Percentiles rank a stretch among this genome's conserved stretches.
phyloP scores from a whole-genome alignment of 2,329 filamentous ascomycete species.

The Colletotrichum tamarilloi region DNA sequence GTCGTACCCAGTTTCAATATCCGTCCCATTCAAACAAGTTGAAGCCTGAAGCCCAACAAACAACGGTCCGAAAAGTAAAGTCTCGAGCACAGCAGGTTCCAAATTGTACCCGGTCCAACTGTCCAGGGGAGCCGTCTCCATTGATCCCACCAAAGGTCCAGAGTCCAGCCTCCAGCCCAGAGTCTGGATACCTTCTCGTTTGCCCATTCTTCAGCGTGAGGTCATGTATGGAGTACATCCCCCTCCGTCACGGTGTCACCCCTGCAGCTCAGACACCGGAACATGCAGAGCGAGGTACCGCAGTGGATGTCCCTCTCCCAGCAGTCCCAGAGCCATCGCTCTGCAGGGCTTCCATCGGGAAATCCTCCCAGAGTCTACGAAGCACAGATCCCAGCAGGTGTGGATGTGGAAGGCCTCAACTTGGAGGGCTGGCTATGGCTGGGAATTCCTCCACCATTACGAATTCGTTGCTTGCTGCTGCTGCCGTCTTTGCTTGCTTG shows the following conservation, averaged over 20 bases:
- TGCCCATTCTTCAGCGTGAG: constrained; percentile 31
- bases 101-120: background rate
- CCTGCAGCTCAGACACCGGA: constrained; percentile 29
- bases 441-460: constrained; percentile 25
- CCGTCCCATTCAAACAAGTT: background rate
- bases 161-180: background rate
- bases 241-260: background rate
- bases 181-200: constrained; percentile 10
- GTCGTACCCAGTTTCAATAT: constrained; percentile 29
- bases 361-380: too few relatives aligned
- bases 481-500: background rate
- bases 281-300: constrained; percentile 23
- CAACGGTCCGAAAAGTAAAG: background rate
- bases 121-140: too few relatives aligned
- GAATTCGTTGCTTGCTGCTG: background rate
- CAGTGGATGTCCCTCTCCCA: background rate
- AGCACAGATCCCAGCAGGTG: background rate
- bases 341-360: background rate
- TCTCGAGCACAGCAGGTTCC: constrained; percentile 2
- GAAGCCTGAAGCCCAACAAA: background rate
- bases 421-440: constrained; percentile 8
- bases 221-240: constrained; percentile 31
- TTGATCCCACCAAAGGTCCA: too few relatives aligned
- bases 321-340: too few relatives aligned
- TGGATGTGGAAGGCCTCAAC: constrained; percentile 31